phyloP scores from a whole-genome alignment of 2,329 filamentous ascomycete genomes.

The Paracamarosporium sp. region DNA sequence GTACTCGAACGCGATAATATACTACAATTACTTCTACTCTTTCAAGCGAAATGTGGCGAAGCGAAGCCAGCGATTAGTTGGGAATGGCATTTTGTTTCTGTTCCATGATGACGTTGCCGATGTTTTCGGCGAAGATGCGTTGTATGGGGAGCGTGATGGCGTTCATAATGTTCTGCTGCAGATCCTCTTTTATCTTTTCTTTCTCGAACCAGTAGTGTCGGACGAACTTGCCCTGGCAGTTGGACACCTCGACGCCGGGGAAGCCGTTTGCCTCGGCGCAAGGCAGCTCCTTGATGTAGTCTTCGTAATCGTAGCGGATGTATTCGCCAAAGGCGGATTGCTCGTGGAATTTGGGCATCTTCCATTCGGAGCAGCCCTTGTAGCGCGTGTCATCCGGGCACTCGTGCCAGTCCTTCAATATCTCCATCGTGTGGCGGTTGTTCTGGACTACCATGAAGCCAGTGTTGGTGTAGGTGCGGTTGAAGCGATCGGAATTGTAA shows the following conservation, averaged over 20 bases:
- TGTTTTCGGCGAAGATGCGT: constrained; percentile 41
- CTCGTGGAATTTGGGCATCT: constrained; percentile 46
- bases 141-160: constrained; percentile 45
- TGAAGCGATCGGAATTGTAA: constrained; percentile 51
- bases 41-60: not conserved
- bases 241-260: constrained; percentile 41
- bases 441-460: constrained; percentile 63
- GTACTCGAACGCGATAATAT: constrained; percentile 6
- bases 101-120: constrained; percentile 29
- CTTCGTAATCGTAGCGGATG: constrained; percentile 48
- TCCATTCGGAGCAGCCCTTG: constrained; percentile 46
- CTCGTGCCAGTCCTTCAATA: constrained; percentile 58
- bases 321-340: constrained; percentile 49
- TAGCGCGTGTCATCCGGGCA: constrained; percentile 46
- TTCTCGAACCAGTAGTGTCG: constrained; percentile 50
- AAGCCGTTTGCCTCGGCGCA: constrained; percentile 48
- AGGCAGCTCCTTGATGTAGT: constrained; percentile 46
- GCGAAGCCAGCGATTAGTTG: not conserved
- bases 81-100: constrained; percentile 39
- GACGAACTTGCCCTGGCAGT: constrained; percentile 46
- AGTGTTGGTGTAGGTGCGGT: constrained; percentile 56
- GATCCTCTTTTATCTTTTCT: constrained; percentile 39
- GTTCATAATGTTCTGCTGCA: constrained; percentile 46
- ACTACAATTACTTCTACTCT: not conserved
- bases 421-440: constrained; percentile 55